Percentiles rank a stretch among this genome's conserved stretches.
Evolutionary conservation across 257 asterid species (phyloP).

Genomic region (Asclepias syriaca): DNA sequence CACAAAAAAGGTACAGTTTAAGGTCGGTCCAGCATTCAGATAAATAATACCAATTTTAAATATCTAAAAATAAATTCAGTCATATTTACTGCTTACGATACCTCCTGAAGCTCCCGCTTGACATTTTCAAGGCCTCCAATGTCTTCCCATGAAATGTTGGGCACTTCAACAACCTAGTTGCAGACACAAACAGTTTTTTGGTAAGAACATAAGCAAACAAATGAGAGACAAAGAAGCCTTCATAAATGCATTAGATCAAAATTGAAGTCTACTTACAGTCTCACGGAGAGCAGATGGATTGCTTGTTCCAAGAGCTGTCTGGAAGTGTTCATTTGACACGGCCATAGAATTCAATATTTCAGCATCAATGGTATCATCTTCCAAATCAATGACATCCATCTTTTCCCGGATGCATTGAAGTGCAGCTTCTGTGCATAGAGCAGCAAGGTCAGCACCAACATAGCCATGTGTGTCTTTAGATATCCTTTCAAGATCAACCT

Average conservation of each 20-base stretch:
- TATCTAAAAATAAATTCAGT: not conserved
- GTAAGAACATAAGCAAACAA: not conserved
- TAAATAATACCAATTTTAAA: not conserved
- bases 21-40: not conserved
- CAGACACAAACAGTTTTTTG: not conserved
- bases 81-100: not conserved
- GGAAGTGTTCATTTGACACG: slow-evolving; percentile 52
- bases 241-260: not conserved
- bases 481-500: slow-evolving; percentile 54
- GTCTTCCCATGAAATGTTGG: slow-evolving; percentile 36
- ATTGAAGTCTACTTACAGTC: slow-evolving; percentile 31
- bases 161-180: slow-evolving; percentile 36
- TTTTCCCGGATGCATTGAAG: slow-evolving; percentile 58
- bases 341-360: slow-evolving; percentile 59
- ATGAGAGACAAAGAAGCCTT: not conserved
- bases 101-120: slow-evolving; percentile 40
- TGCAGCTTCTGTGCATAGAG: slow-evolving; percentile 63
- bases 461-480: slow-evolving; percentile 50
- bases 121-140: slow-evolving; percentile 38
- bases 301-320: slow-evolving; percentile 55
- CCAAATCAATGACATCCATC: slow-evolving; percentile 62
- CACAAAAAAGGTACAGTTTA: not conserved
- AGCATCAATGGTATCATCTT: slow-evolving; percentile 56
- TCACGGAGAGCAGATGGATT: slow-evolving; percentile 60
- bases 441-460: slow-evolving; percentile 61